phyloP scores from a whole-genome alignment of 345 rosid genomes.

The Eucalyptus cladocalyx region DNA sequence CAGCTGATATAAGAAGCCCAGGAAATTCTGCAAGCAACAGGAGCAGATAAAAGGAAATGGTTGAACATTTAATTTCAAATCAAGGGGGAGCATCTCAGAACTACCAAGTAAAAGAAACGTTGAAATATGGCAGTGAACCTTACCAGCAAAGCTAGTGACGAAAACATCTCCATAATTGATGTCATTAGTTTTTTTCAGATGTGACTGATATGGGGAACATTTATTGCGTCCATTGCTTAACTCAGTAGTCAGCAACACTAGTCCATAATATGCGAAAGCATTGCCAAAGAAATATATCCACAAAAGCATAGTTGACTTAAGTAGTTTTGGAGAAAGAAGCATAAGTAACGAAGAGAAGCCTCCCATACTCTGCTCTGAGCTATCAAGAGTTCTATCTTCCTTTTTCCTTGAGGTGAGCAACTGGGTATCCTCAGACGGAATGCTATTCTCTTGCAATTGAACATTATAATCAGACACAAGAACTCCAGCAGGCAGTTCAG shows the following conservation, averaged over 20 bases:
- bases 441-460: slow-evolving; percentile 15
- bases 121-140: background rate
- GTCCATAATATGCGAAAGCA: slow-evolving; percentile 82
- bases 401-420: slow-evolving; percentile 10
- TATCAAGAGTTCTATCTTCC: slow-evolving; percentile 6
- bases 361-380: slow-evolving; percentile 23
- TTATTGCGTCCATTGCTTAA: slow-evolving; percentile 36
- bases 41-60: background rate
- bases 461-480: slow-evolving; percentile 51
- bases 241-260: slow-evolving; percentile 87
- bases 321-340: slow-evolving; percentile 66
- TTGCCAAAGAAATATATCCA: slow-evolving; percentile 88
- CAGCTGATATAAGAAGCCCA: slow-evolving; percentile 71
- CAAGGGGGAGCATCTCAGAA: background rate
- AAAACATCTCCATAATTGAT: slow-evolving; percentile 64
- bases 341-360: slow-evolving; percentile 20
- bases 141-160: slow-evolving; percentile 86
- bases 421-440: slow-evolving; percentile 23
- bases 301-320: slow-evolving; percentile 60
- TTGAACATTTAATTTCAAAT: background rate
- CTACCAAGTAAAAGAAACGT: background rate
- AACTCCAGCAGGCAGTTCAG: slow-evolving; percentile 47
- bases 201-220: slow-evolving; percentile 16
- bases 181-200: slow-evolving; percentile 11
- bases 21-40: slow-evolving; percentile 52